Percentiles rank a stretch among this genome's conserved stretches.
phyloP scores from a whole-genome alignment of 1,139 yeast genomes.

The Lipomyces yarrowii region DNA sequence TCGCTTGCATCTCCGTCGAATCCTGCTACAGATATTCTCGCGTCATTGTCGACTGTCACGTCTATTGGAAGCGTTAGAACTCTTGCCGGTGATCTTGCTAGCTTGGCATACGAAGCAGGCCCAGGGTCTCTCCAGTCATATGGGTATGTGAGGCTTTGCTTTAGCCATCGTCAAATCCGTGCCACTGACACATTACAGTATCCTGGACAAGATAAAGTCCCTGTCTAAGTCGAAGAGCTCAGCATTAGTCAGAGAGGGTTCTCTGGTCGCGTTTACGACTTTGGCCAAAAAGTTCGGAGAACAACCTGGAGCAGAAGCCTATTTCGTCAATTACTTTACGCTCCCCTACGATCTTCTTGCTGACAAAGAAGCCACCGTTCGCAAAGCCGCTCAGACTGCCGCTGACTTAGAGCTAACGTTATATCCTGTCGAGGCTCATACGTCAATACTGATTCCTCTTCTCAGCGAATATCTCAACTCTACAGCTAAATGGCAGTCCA shows the following conservation, averaged over 20 bases:
- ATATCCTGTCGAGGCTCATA: constrained; percentile 70
- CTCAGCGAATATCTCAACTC: constrained; percentile 66
- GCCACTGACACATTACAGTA: constrained; percentile 48
- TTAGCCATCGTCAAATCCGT: background rate
- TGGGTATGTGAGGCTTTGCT: constrained; percentile 11
- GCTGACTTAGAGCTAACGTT: constrained; percentile 41
- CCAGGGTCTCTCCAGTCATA: constrained; percentile 23
- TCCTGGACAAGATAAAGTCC: constrained; percentile 63
- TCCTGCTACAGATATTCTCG: constrained; percentile 68
- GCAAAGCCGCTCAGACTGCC: constrained; percentile 66
- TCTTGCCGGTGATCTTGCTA: constrained; percentile 61
- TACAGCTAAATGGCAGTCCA: constrained; percentile 85
- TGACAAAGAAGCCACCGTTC: constrained; percentile 85
- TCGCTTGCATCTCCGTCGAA: constrained; percentile 57
- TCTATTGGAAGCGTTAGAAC: constrained; percentile 66
- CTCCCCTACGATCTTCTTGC: constrained; percentile 65
- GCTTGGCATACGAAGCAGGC: constrained; percentile 52
- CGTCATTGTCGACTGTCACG: constrained; percentile 57
- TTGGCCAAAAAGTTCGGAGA: constrained; percentile 69
- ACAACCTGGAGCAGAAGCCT: constrained; percentile 69
- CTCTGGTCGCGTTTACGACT: constrained; percentile 66
- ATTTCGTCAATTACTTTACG: constrained; percentile 60
- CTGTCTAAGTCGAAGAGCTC: constrained; percentile 74
- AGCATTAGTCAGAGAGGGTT: constrained; percentile 73
- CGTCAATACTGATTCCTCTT: constrained; percentile 65